Percentiles rank a stretch among this genome's conserved stretches.
These are phyloP conservation scores for Podospora pseudopauciseta DNA, from an alignment of 495 filamentous ascomycete genomes.

Conservation along the genomic window DNA sequence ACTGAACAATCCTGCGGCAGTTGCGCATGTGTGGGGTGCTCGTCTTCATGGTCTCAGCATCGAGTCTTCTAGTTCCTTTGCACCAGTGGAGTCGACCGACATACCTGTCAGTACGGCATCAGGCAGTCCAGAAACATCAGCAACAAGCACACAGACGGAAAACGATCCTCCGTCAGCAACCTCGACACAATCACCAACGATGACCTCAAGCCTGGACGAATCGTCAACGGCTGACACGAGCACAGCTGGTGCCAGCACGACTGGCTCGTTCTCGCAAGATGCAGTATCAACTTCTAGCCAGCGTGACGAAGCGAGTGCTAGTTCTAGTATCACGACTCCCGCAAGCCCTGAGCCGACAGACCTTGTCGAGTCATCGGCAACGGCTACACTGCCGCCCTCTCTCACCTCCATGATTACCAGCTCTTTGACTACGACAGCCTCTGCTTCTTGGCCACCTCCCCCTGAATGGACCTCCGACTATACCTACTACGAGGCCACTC, in stretches of 20 bases:
- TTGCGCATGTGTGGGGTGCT: background rate
- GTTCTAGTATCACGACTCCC: background rate
- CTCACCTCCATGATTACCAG: background rate
- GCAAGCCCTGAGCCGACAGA: background rate
- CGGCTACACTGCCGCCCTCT: background rate
- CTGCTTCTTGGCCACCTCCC: background rate
- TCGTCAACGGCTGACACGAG: background rate
- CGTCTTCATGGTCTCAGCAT: background rate
- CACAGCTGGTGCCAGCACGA: background rate
- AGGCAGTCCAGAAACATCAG: background rate
- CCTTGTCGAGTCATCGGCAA: background rate
- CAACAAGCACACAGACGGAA: background rate
- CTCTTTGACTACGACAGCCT: background rate
- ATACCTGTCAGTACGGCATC: background rate
- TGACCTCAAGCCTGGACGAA: background rate
- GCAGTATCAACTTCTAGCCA: background rate
- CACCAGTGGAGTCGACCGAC: background rate
- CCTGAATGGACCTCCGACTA: conserved; percentile 5
- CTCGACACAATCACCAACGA: background rate
- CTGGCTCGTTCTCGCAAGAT: background rate
- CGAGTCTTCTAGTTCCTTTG: background rate
- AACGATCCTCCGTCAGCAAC: background rate
- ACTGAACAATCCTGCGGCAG: background rate
- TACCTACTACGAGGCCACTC: background rate
- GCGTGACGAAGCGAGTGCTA: background rate